Base-by-base conservation (phyloP, 1,284 basidiomycete genomes). In the Trametes polyzona region DNA sequence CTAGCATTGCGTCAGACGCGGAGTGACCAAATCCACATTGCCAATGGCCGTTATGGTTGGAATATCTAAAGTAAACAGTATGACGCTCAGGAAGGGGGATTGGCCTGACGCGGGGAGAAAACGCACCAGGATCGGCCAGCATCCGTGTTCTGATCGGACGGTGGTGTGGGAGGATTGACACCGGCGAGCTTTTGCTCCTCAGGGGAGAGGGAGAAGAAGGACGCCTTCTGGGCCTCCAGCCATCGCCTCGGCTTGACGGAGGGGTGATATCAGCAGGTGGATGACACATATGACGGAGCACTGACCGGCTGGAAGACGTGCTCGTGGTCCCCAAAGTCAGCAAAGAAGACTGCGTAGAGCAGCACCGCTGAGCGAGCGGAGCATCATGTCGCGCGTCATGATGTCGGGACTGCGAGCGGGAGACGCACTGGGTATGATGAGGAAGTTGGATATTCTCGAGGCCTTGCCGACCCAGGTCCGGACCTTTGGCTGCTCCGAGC, bases 301-400 rank as follows among this genome's bases (percentile, higher is more conserved):
- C 84, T 65, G 61, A 88, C 87, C 17, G 85, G 84, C 71, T 78
- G 80, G 70, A 88, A 89, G 32, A 88, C 83, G 68, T 89, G 87
- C 30, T 89, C 87, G 47, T 76, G 73, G 24, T 86, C 83, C 4
- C 87, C 87, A 69, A 83, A 89, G 67, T 89, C 86, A 47, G 81
- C 80, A 48, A 84, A 72, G 67, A 89, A 84, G n/a, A 85, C 73
- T 8, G 78, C 78, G 60, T 90, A 89, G 3, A 83, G 27, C 17
- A 77, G 65, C 14, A 78, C 72, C 30, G 74, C 87, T 89, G 57
- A 26, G 54, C 35, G 24, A 42, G 26, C 16, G 24, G 46, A 33
- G 30, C 27, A 52, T 53, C 39, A 49, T 43, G 37, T n/a, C 3
- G 19, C 21, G 39, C 36, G 42, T 30, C 27, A 30, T 36, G 39